These are phyloP conservation scores for Termitomyces sp. DNA, from an alignment of 1,284 basidiomycete genomes.

Conservation along the genomic window DNA sequence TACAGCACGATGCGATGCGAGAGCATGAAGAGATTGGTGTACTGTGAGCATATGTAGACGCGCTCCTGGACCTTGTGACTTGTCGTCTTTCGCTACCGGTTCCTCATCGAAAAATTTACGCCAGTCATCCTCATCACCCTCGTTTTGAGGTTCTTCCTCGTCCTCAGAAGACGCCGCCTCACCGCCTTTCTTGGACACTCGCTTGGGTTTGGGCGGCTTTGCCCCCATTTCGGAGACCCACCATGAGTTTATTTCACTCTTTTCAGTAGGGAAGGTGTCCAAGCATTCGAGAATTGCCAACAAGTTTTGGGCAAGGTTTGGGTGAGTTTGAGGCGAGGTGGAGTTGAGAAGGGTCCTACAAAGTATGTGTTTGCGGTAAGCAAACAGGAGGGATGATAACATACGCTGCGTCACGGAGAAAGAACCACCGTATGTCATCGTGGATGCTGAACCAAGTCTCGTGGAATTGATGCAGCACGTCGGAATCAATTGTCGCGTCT, in stretches of 20 bases:
- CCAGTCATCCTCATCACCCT: constrained; percentile 65
- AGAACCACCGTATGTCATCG: constrained; percentile 92
- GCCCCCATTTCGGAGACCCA: constrained; percentile 73
- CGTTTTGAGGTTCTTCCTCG: constrained; percentile 31
- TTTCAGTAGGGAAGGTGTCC: constrained; percentile 76
- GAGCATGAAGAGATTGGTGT: constrained; percentile 70
- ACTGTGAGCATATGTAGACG: constrained; percentile 62
- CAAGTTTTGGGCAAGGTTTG: constrained; percentile 55
- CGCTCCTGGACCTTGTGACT: constrained; percentile 33
- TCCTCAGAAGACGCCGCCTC: constrained; percentile 30
- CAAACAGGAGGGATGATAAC: constrained; percentile 23
- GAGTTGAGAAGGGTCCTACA: constrained; percentile 32
- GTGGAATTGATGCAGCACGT: constrained; percentile 62
- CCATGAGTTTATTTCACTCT: constrained; percentile 79
- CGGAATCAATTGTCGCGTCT: constrained; percentile 41
- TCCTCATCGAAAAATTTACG: constrained; percentile 75
- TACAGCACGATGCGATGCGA: constrained; percentile 70
- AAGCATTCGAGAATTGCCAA: constrained; percentile 76
- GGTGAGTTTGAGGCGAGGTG: constrained; percentile 25
- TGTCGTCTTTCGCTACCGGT: constrained; percentile 30
- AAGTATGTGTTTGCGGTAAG: constrained; percentile 13
- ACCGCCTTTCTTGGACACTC: constrained; percentile 24
- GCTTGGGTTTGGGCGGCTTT: constrained; percentile 50
- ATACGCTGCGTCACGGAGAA: constrained; percentile 81
- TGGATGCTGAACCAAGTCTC: constrained; percentile 73